Base-by-base conservation (phyloP, 208 protist genomes). In the Herpetomonas tarakana region DNA sequence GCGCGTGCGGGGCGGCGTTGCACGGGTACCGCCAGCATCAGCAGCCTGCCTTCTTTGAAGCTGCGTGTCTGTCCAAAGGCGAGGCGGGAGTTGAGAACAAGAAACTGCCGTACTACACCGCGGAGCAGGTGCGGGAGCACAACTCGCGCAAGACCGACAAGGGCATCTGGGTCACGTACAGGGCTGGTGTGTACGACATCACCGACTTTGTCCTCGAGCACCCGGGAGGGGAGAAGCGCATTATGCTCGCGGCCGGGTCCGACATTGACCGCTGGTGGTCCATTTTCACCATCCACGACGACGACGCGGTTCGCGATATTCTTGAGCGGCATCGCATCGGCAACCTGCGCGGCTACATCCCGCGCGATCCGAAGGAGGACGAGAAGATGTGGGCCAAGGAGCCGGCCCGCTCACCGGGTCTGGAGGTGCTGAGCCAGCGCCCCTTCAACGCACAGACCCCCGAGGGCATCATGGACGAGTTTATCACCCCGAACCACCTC, bases 181-280 rank as follows among this genome's bases (percentile, higher is more conserved):
- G 74, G 64, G 55, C 56, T 18, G 75, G 75, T 4, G 86, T 93
- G 3, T 94, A 94, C 73, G 78, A 94, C 57, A 68, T 94, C 12
- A 91, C 83, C n/a, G 59, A 84, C 6, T 94, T 94, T 59, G 63
- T 91, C 18, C 56, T 58, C 35, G 29, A 47, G 16, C 88, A 94
- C 59, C 88, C 88, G 7, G 88, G 88, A 19, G 88, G 88, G n/a
- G 74, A 71, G 30, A 78, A 76, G 56, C 79, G 81, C 45, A 91
- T 93, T 55, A 70, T 88, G 59, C 64, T 93, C n/a, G 87, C 83
- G 1, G 81, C 81, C 6, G 87, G 87, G 22, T 63, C 61, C 12
- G 39, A 65, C 21, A 85, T 93, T 39, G 87, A 93, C 44, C 67
- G 76, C 14, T 93, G 85, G 63, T 93, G 87, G 87, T 38, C 60